Percentiles rank a stretch among this genome's conserved stretches.
Conservation (phyloP, 2,329 filamentous ascomycete genomes). For the Nigrospora sphaerica region DNA sequence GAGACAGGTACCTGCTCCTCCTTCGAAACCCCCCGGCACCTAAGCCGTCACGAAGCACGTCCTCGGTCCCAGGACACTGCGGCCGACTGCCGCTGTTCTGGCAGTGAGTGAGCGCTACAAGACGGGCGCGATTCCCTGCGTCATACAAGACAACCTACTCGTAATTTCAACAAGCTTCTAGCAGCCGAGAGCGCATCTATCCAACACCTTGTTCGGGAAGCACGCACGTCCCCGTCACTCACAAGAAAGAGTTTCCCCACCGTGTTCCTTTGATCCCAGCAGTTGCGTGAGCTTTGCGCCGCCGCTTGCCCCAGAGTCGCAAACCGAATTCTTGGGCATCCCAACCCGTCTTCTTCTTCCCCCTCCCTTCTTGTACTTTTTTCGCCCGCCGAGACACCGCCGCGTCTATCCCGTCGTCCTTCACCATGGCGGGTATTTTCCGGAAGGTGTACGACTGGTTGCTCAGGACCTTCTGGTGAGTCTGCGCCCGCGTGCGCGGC, state of each 20-base stretch:
- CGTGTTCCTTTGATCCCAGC: slow-evolving; percentile 4
- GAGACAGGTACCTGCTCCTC: too few relatives aligned
- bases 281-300: slow-evolving; percentile 1
- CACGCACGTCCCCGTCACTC: slow-evolving; percentile 6
- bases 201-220: slow-evolving; percentile 29
- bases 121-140: slow-evolving; percentile 16
- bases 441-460: slow-evolving; percentile 97
- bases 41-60: too few relatives aligned
- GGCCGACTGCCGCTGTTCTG: neutral
- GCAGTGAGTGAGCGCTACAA: slow-evolving; percentile 20
- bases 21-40: too few relatives aligned
- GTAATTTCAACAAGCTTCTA: slow-evolving; percentile 21
- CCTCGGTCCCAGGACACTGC: too few relatives aligned
- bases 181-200: slow-evolving; percentile 25
- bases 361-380: neutral
- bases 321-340: slow-evolving; percentile 2
- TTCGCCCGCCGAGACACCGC: neutral
- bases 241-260: slow-evolving; percentile 4
- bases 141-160: slow-evolving; percentile 38
- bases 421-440: slow-evolving; percentile 82
- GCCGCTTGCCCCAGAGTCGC: slow-evolving; percentile 4
- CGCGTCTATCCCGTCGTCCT: slow-evolving; percentile 1
- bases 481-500: slow-evolving; percentile 17
- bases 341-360: neutral
- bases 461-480: slow-evolving; percentile 92